Conservation (phyloP, 2,329 filamentous ascomycete species). For the Fusarium mangiferae region DNA sequence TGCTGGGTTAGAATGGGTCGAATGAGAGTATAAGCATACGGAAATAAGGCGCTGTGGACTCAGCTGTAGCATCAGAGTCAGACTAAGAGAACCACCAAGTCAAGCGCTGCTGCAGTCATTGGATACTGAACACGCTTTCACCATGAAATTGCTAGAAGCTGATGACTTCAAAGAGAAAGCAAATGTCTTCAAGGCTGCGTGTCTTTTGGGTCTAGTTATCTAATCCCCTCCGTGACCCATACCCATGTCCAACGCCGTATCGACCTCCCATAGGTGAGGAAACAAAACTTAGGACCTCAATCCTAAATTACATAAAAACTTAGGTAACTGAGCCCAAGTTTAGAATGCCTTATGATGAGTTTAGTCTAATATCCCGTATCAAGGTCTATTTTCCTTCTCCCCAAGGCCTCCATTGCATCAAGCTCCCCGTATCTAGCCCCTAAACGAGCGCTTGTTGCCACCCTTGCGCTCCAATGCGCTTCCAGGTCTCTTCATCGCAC, state of each 20-base stretch:
- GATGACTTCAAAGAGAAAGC: rapidly evolving
- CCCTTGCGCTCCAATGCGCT: neutral
- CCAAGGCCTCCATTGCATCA: rapidly evolving
- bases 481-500: neutral
- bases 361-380: too few relatives aligned
- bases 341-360: rapidly evolving
- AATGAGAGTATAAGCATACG: neutral
- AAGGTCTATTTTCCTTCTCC: rapidly evolving
- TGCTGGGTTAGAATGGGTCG: neutral
- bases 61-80: too few relatives aligned
- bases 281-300: rapidly evolving
- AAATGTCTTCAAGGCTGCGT: neutral
- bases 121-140: rapidly evolving
- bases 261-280: rapidly evolving
- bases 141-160: rapidly evolving
- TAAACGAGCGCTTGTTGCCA: neutral
- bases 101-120: rapidly evolving
- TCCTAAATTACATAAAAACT: neutral
- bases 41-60: too few relatives aligned
- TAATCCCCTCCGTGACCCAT: neutral
- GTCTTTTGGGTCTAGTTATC: too few relatives aligned
- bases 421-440: neutral
- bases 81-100: rapidly evolving
- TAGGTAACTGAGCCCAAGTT: rapidly evolving
- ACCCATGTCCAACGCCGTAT: rapidly evolving